Conservation (phyloP, 192 early-diverging fungal genomes). For the Coemansia sp. region DNA sequence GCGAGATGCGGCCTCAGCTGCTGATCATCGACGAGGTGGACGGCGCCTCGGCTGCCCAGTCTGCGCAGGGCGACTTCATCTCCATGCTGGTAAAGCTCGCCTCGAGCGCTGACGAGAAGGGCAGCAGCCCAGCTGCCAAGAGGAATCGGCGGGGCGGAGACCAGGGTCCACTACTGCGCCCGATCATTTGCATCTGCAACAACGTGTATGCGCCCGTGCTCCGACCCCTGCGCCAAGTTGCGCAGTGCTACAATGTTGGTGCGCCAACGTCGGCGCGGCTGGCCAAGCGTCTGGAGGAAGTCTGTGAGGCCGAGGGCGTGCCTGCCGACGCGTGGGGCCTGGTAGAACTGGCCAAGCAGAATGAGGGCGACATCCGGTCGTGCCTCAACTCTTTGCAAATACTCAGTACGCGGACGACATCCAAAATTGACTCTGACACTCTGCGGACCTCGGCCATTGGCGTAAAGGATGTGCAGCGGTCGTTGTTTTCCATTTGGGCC, state of each 20-base stretch:
- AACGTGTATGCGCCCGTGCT: conserved; percentile 88
- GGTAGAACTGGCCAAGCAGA: conserved; percentile 68
- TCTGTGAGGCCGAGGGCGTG: conserved; percentile 76
- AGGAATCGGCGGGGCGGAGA: conserved; percentile 12
- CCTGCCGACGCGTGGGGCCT: conserved; percentile 71
- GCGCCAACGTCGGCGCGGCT: conserved; percentile 62
- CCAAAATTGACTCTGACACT: conserved; percentile 48
- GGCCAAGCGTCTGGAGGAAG: conserved; percentile 71
- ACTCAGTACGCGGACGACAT: conserved; percentile 3
- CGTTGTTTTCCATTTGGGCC: conserved; percentile 79
- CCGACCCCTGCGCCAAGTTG: conserved; percentile 76
- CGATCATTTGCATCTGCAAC: conserved; percentile 99
- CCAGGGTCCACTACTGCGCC: conserved; percentile 64
- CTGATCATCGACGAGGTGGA: conserved; percentile 97
- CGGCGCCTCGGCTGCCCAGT: conserved; percentile 72
- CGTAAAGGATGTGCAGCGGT: conserved; percentile 75
- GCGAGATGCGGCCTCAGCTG: conserved; percentile 67
- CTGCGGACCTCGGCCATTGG: conserved; percentile 58
- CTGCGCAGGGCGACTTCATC: conserved; percentile 74
- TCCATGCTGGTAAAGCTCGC: conserved; percentile 72
- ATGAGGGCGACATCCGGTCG: conserved; percentile 83
- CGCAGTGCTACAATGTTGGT: conserved; percentile 70
- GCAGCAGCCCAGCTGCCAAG: not conserved
- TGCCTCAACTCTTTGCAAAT: conserved; percentile 86
- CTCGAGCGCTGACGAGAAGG: conserved; percentile 5